Base-by-base conservation (phyloP, 164 flowering plant genomes). In the Vitis rupestris region DNA sequence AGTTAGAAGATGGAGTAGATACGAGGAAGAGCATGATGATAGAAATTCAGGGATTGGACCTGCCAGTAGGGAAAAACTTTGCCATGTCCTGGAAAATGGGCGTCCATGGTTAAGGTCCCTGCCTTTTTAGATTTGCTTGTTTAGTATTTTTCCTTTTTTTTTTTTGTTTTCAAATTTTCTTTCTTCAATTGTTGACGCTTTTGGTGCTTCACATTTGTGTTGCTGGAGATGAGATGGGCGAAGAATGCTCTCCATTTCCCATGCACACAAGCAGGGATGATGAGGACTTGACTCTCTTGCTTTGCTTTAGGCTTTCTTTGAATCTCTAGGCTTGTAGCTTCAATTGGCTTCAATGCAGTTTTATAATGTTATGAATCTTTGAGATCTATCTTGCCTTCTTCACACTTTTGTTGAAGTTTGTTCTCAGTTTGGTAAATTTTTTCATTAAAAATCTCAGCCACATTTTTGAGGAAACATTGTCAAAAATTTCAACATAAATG, bases 61-160 rank as follows among this genome's bases (percentile, higher is more conserved):
- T 90, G 70, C 84, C 84, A 10, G 61, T 90, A 0, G 92, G 95
- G 29, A 87, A 87, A 73, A 83, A 82, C 63, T 90, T 88, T 72
- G 81, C 78, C 11, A 75, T 90, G 80, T 73, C 92, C 31, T 90
- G 90, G 92, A 77, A 84, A 69, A 87, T 87, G 82, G 85, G 87
- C 17, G 51, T 82, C 50, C 67, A 56, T 52, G 81, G 78, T 56
- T 81, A 78, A 78, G 69, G 55, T 17, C 10, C 27, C 30, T 19
- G 49, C 4, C 15, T 13, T 27, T 51, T 17, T 27, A 37, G 8
- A 2, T 14, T 53, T 53, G 13, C 10, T 29, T 31, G 8, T 44
- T 52, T 50, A 2, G 4, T 13, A 5, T 37, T n/a, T 29, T 56
- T 70, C 15, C 11, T 16, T 1, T 17, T 50, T 55, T 16, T 30